Evolutionary conservation across 495 filamentous ascomycete species (phyloP).

Genomic region (Hypomontagnella monticulosa): DNA sequence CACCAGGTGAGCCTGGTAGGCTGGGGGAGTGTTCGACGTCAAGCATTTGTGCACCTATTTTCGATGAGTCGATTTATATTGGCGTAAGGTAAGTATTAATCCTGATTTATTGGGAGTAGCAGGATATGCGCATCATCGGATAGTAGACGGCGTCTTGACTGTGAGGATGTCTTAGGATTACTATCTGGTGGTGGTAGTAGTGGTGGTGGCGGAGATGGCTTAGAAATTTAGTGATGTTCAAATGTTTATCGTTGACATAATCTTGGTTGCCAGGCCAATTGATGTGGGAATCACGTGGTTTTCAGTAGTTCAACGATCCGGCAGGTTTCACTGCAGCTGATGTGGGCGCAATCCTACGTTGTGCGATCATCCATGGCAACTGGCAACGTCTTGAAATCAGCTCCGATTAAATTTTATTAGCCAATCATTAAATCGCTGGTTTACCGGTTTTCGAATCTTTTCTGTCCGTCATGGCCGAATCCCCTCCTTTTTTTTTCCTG

Average conservation of each 20-base stretch:
- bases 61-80: not conserved
- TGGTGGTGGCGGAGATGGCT: conserved; percentile 6
- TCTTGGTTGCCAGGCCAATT: conserved; percentile 44
- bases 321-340: not conserved
- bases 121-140: not conserved
- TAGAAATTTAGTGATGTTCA: conserved; percentile 12
- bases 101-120: not conserved
- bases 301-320: not conserved
- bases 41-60: conserved; percentile 30
- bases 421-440: not conserved
- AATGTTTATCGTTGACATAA: conserved; percentile 38
- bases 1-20: conserved; percentile 48
- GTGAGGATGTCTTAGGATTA: not conserved
- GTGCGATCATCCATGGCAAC: not conserved
- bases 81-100: too few species aligned
- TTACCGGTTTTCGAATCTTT: too few species aligned
- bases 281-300: conserved; percentile 14
- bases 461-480: too few species aligned
- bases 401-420: not conserved
- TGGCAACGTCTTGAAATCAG: not conserved
- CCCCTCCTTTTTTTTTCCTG: too few species aligned
- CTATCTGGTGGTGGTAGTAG: not conserved
- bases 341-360: not conserved
- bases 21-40: conserved; percentile 45
- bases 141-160: too few species aligned